phyloP scores from a whole-genome alignment of 768 basidiomycete species.

The Goffeauzyma gilvescens region DNA sequence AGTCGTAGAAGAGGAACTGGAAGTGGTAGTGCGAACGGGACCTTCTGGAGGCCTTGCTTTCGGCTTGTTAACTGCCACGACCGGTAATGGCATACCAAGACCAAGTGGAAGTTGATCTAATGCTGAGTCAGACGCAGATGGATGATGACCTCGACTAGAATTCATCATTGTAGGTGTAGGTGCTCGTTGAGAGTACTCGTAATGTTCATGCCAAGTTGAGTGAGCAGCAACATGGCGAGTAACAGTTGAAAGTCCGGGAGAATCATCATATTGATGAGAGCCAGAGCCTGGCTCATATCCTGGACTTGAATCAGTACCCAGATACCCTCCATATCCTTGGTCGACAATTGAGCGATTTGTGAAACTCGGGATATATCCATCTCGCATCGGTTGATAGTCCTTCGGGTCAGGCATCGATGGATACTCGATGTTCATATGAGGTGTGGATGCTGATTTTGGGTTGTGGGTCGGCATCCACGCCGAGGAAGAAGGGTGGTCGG shows the following conservation, averaged over 20 bases:
- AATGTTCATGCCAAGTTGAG: neutral
- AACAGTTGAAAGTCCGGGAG: no score
- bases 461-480: neutral
- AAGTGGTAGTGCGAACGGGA: neutral
- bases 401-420: neutral
- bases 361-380: neutral
- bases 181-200: neutral
- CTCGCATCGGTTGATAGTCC: neutral
- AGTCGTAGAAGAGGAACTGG: neutral
- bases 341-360: neutral
- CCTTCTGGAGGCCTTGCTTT: neutral
- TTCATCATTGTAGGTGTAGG: neutral
- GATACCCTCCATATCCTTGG: neutral
- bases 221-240: no score
- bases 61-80: neutral
- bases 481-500: neutral
- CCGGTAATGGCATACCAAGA: neutral
- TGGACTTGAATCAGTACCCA: no score
- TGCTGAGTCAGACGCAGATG: no score
- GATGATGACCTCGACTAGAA: no score
- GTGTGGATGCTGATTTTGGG: neutral
- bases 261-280: no score
- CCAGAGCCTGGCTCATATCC: no score
- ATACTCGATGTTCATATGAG: neutral
- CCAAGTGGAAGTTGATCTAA: no score